Base-by-base conservation (phyloP, 2,329 filamentous ascomycete genomes). In the Penicillium sp. region DNA sequence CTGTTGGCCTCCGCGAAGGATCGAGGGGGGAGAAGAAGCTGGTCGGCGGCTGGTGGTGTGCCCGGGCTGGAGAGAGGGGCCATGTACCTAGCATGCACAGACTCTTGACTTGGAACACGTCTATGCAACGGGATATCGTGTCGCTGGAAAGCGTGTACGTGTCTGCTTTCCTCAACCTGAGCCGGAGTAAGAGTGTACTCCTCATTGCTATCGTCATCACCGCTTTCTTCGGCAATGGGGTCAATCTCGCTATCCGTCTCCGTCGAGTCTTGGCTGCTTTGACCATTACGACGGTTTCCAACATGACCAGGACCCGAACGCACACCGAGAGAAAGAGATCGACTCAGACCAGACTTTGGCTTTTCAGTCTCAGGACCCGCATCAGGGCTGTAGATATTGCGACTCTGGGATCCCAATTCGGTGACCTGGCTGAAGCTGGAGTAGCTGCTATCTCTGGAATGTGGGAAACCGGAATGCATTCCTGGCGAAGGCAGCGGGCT, bases 251-350 rank as follows among this genome's bases (percentile, higher is more conserved):
- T 64, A 12, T 69, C 48, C 51, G 54, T 49, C 58, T 64, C 48
- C 52, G 61, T 37, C 53, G 62, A 58, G 59, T 64, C 52, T 51
- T 49, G 51, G n/a, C 20, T 48, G 2, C 45, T 37, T 26, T 43
- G 46, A 14, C 62, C 63, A 48, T 60, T 63, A 50, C 70, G 67
- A 59, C 68, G 61, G 46, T 66, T 65, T 31, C 65, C 57, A 45
- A 64, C 52, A 61, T 78, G 76, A 26, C 76, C 76, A 40, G 76
- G 76, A 1, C 76, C 76, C 23, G 73, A 70, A 29, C 75, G 70
- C 22, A 76, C 73, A 56, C 76, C 76, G 8, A 79, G 68, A 7
- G 76, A 78, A 6, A 76, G 63, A 44, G 74, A 73, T 18, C 74
- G 69, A 29, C 67, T 68, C n/a, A 77, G 61, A 15, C 68, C 67